Percentiles rank a stretch among this genome's conserved stretches.
Evolutionary conservation across 1,284 basidiomycete species (phyloP).

Genomic region (Paramarasmius palmivorus): DNA sequence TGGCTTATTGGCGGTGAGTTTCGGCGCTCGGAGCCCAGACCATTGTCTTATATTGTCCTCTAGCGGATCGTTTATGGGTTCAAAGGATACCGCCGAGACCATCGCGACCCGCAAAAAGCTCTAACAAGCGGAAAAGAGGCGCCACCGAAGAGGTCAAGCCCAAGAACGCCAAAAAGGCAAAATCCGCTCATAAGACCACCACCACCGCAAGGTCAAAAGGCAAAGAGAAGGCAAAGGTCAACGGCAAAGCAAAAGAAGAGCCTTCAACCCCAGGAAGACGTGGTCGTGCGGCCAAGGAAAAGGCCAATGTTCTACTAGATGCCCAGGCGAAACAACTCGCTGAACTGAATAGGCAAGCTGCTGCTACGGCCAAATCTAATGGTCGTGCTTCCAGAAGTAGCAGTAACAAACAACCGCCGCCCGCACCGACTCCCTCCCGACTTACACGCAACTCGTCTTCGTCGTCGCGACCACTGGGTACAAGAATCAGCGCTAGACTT

Average conservation of each 20-base stretch:
- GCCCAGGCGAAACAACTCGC: constrained; percentile 69
- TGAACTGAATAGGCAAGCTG: constrained; percentile 55
- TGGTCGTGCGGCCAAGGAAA: constrained; percentile 65
- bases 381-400: not conserved
- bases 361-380: constrained; percentile 18
- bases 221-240: constrained; percentile 14
- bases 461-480: constrained; percentile 46
- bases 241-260: constrained; percentile 16
- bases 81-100: constrained; percentile 68
- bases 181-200: constrained; percentile 18
- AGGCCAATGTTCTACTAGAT: constrained; percentile 67
- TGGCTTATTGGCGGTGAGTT: constrained; percentile 81
- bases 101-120: constrained; percentile 28
- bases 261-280: constrained; percentile 34
- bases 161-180: constrained; percentile 19
- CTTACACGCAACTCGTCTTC: constrained; percentile 1
- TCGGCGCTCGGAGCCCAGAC: constrained; percentile 10
- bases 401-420: not conserved
- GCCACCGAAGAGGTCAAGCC: constrained; percentile 26
- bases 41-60: constrained; percentile 8
- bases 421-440: not conserved
- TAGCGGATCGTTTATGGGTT: constrained; percentile 85
- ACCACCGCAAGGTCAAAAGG: constrained; percentile 20
- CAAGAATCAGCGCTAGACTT: constrained; percentile 65
- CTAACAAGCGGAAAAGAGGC: constrained; percentile 57